Evolutionary conservation across 331 rosid genomes (phyloP), one percentile per base, ranked within the genome.

Genomic region (Spiraea crenata): DNA sequence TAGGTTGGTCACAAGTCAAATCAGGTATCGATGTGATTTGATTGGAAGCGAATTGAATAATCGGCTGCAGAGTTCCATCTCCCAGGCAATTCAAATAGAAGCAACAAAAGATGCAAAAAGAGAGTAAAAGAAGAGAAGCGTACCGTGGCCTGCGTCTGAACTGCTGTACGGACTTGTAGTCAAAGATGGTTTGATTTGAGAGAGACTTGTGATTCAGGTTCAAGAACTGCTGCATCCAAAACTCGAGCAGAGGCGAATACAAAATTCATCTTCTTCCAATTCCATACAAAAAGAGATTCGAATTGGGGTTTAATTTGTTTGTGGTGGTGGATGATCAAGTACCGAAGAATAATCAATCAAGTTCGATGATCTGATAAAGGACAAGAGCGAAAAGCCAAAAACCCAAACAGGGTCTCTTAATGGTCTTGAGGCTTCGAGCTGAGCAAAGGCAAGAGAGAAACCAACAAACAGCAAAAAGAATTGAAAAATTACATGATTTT

Each of bases 201-300:
- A 46, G 58, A 68, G 52, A 11, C 17, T n/a, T 60, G 71, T 48
- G 63, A 63, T 74, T 69, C 34, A 67, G 55, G 46, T 67, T 16
- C 44, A 64, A 78, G 52, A 44, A 52, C 3, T 57, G 45, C 3
- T 57, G 45, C 57, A 16, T 9, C 58, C n/a, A 57, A 11, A 38
- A 1, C 5, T 20, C 35, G 7, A 7, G 52, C 55, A 49, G 47
- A 59, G 15, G 31, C 69, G 9, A 34, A 51, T 1, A 67, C n/a
- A 37, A 5, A 67, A 58, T 8, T 49, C 49, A 15, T 59, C 47
- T 5, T 59, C 70, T n/a, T 50, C 77, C 82, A 77, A 58, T 46
- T 42, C 48, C 16, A 8, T 42, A 20, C 11, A 3, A 9, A 9
- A 31, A 25, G 38, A 31, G 2, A 57, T 42, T 42, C 9, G 46